Evolutionary conservation across 140 eudicot species (phyloP).

Genomic region (Erigeron philadelphicus): DNA sequence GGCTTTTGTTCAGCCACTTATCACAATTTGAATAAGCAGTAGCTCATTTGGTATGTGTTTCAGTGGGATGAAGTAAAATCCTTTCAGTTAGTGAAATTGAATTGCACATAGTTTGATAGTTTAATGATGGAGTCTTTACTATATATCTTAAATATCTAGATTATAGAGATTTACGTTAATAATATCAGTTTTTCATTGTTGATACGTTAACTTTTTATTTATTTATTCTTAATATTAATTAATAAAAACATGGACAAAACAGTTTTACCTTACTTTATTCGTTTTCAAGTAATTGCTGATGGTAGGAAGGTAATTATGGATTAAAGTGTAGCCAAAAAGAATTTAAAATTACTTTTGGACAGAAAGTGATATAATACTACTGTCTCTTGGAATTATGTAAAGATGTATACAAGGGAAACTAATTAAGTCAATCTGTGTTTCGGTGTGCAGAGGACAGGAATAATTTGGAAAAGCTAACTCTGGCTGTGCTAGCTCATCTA

Average conservation of each 20-base stretch:
- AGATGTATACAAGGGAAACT: not conserved
- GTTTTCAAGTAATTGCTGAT: not conserved
- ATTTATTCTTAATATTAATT: too few relatives aligned
- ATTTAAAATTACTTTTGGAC: not conserved
- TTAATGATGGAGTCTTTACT: too few relatives aligned
- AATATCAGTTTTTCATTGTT: too few relatives aligned
- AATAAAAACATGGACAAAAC: too few relatives aligned
- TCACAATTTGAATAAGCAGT: not conserved
- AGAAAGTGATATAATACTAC: not conserved
- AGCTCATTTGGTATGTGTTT: not conserved
- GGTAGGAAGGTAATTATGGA: not conserved
- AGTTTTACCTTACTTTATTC: too few relatives aligned
- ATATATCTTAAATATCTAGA: too few relatives aligned
- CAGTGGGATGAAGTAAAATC: not conserved
- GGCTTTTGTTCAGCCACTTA: too few relatives aligned
- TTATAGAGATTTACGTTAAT: too few relatives aligned
- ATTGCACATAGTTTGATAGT: not conserved
- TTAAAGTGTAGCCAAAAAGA: not conserved
- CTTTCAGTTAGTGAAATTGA: not conserved
- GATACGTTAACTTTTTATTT: too few relatives aligned
- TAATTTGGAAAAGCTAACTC: slow-evolving; percentile 85
- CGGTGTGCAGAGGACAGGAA: slow-evolving; percentile 78
- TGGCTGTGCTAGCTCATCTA: slow-evolving; percentile 79
- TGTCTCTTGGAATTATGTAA: not conserved
- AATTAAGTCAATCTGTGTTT: slow-evolving; percentile 22